phyloP scores from a whole-genome alignment of 768 basidiomycete genomes.

The Fibroporia radiculosa region DNA sequence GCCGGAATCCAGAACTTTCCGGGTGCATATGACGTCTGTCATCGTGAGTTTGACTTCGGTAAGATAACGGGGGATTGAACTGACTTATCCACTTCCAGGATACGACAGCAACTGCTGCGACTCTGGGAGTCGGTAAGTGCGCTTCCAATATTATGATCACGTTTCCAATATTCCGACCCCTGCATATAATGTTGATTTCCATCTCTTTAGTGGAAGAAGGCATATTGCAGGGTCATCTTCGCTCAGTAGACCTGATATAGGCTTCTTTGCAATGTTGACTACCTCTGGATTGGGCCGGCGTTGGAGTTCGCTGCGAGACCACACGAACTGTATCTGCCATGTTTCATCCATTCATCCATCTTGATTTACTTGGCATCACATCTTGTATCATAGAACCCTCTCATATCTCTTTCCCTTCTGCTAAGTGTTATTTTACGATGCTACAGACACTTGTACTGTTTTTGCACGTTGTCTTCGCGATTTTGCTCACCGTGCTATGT shows the following conservation, averaged over 20 bases:
- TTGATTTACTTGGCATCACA: no score
- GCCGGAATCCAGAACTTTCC: slow-evolving; percentile 58
- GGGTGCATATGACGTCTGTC: slow-evolving; percentile 69
- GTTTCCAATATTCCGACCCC: background rate
- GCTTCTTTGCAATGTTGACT: no score
- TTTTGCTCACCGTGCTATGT: no score
- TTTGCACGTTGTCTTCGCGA: no score
- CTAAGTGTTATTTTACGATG: no score
- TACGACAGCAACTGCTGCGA: slow-evolving; percentile 65
- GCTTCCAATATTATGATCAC: background rate
- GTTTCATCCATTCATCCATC: no score
- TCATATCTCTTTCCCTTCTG: no score
- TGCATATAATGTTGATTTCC: slow-evolving; percentile 1
- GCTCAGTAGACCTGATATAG: slow-evolving; percentile 3
- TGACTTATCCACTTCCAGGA: slow-evolving; percentile 39
- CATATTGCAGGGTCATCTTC: slow-evolving; percentile 53
- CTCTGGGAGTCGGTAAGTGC: slow-evolving; percentile 54
- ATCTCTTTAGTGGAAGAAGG: slow-evolving; percentile 53
- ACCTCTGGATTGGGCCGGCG: no score
- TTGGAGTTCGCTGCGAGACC: no score
- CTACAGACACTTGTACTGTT: no score
- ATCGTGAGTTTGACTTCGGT: slow-evolving; percentile 43
- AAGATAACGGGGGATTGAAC: background rate
- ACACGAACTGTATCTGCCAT: no score
- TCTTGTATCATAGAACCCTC: no score